Percentiles rank a stretch among this genome's conserved stretches.
Evolutionary conservation across 768 basidiomycete species (phyloP).

Genomic region (Collybia mongolica): DNA sequence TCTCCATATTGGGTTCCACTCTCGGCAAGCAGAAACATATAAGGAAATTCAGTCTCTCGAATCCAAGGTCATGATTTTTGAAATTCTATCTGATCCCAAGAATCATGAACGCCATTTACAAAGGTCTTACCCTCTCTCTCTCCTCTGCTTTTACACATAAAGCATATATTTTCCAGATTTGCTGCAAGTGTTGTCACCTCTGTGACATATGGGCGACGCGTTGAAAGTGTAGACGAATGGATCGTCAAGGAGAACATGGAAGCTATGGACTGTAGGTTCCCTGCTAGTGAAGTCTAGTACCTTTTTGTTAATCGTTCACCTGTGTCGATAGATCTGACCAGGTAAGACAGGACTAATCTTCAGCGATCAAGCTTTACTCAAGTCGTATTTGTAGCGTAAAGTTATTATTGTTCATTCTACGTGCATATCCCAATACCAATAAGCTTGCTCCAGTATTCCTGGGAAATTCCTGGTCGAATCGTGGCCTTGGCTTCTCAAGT

Average conservation of each 20-base stretch:
- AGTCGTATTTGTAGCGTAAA: conserved; percentile 25
- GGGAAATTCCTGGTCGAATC: conserved; percentile 50
- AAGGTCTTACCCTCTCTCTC: conserved; percentile 19
- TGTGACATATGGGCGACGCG: conserved; percentile 40
- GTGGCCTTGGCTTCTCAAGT: conserved; percentile 44
- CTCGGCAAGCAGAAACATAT: conserved; percentile 39
- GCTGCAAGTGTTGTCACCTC: conserved; percentile 45
- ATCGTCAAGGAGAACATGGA: conserved; percentile 45
- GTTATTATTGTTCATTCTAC: conserved; percentile 15
- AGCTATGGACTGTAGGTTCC: conserved; percentile 35
- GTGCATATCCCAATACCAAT: not conserved
- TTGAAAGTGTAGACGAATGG: conserved; percentile 45
- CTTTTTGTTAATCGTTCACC: not conserved
- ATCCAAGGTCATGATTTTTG: conserved; percentile 40
- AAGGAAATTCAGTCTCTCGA: conserved; percentile 46
- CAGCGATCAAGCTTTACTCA: not conserved
- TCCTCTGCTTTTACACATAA: too few species aligned
- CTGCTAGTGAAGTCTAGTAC: conserved; percentile 9
- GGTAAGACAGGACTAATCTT: conserved; percentile 9
- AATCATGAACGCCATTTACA: conserved; percentile 39
- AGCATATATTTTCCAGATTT: conserved; percentile 23
- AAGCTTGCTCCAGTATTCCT: conserved; percentile 31
- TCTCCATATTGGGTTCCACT: conserved; percentile 42
- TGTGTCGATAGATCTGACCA: conserved; percentile 14
- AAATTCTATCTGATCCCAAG: conserved; percentile 37